Evolutionary conservation across 2,329 filamentous ascomycete genomes (phyloP).

Genomic region (Curvularia verruculosa): DNA sequence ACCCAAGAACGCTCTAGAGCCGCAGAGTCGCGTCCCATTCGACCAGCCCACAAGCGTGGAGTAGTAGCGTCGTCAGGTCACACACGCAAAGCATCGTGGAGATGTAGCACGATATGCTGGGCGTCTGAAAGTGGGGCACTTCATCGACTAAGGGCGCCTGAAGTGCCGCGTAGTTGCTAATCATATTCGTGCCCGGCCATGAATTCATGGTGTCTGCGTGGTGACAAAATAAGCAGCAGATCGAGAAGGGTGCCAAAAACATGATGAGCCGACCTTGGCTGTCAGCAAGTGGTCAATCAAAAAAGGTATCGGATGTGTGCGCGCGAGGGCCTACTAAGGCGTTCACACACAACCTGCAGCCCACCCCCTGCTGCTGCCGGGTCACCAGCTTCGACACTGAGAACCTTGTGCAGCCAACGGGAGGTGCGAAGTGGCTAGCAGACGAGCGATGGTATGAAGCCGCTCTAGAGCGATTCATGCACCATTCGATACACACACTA

Average conservation of each 20-base stretch:
- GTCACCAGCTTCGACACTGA: constrained; percentile 29
- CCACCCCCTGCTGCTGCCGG: constrained; percentile 37
- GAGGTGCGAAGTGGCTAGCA: constrained; percentile 22
- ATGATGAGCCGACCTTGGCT: constrained; percentile 33
- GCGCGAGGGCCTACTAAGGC: constrained; percentile 13
- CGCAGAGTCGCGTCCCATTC: constrained; percentile 5
- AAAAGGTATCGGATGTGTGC: constrained; percentile 31
- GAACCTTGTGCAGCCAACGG: constrained; percentile 33
- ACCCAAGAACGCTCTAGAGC: constrained; percentile 14
- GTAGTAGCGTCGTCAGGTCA: constrained; percentile 23
- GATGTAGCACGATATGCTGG: constrained; percentile 28
- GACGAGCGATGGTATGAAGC: constrained; percentile 24
- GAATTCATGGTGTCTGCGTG: constrained; percentile 38
- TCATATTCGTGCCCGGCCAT: constrained; percentile 29
- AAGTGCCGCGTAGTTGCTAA: constrained; percentile 38
- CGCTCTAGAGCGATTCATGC: constrained; percentile 34
- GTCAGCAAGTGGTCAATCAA: constrained; percentile 30
- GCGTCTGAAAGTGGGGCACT: constrained; percentile 37
- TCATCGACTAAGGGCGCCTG: constrained; percentile 32
- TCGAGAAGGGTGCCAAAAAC: constrained; percentile 21
- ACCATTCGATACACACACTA: constrained; percentile 28
- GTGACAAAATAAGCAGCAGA: constrained; percentile 36
- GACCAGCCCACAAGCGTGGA: constrained; percentile 8
- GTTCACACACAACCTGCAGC: constrained; percentile 17
- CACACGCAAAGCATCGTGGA: constrained; percentile 25